Evolutionary conservation across 768 basidiomycete species (phyloP).

Genomic region (Galerina marginata): DNA sequence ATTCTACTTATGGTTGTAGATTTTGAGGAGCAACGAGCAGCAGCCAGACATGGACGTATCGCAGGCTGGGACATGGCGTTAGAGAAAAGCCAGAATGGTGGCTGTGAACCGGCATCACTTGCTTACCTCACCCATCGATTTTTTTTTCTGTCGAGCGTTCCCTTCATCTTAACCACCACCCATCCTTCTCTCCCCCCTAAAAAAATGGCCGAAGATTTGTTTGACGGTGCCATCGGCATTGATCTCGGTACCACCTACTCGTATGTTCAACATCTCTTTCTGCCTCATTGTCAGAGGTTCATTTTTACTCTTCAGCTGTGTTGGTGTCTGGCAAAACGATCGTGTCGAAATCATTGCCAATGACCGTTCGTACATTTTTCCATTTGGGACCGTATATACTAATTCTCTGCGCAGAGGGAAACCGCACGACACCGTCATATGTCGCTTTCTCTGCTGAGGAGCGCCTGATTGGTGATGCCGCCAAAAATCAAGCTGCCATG

Average conservation of each 20-base stretch:
- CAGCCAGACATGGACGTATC: conserved; percentile 42
- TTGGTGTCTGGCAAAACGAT: conserved; percentile 99
- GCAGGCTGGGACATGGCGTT: conserved; percentile 43
- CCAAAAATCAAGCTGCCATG: conserved; percentile 99
- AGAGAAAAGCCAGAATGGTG: conserved; percentile 34
- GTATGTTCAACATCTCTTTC: conserved; percentile 47
- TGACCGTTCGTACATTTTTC: conserved; percentile 66
- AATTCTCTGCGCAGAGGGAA: conserved; percentile 72
- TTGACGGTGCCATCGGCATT: conserved; percentile 96
- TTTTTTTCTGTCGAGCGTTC: conserved; percentile 49
- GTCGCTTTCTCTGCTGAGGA: conserved; percentile 97
- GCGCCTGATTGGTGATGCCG: conserved; percentile 98
- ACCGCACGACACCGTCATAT: conserved; percentile 98
- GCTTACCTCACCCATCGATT: conserved; percentile 67
- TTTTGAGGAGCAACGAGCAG: conserved; percentile 33
- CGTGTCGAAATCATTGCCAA: conserved; percentile 98
- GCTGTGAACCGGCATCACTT: conserved; percentile 48
- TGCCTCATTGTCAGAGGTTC: conserved; percentile 9
- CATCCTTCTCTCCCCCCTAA: conserved; percentile 40
- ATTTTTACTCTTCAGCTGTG: conserved; percentile 68
- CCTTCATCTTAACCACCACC: conserved; percentile 44
- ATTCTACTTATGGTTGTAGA: conserved; percentile 17
- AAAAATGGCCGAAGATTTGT: conserved; percentile 85
- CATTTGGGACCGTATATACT: background rate
- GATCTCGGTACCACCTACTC: conserved; percentile 96